Percentiles rank a stretch among this genome's conserved stretches.
These are phyloP conservation scores for Penicillium digitatum DNA, from an alignment of 2,329 filamentous ascomycete genomes.

Conservation along the genomic window DNA sequence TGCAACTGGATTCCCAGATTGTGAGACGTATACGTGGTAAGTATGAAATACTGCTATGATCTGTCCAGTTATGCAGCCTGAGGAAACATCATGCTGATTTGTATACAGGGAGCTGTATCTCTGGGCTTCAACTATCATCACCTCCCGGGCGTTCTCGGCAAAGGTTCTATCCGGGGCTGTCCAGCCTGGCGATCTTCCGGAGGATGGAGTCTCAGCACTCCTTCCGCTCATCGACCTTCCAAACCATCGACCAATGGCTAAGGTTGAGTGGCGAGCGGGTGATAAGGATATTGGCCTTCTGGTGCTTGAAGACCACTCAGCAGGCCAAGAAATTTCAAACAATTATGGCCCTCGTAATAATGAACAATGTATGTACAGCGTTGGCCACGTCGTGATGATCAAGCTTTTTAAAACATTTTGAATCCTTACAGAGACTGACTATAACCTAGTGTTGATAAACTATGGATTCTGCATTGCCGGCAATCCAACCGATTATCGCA, in stretches of 20 bases:
- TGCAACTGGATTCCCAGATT: constrained; percentile 29
- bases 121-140: constrained; percentile 46
- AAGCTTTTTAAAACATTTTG: too few relatives aligned
- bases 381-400: neutral
- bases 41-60: constrained; percentile 5
- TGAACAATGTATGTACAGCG: constrained; percentile 51
- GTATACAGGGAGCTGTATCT: constrained; percentile 43
- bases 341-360: constrained; percentile 76
- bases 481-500: constrained; percentile 45
- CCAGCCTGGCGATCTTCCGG: constrained; percentile 37
- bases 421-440: constrained; percentile 4
- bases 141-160: constrained; percentile 44
- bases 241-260: constrained; percentile 63
- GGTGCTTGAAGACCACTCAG: constrained; percentile 39
- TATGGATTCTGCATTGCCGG: constrained; percentile 46
- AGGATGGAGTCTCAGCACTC: constrained; percentile 64
- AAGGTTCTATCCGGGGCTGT: constrained; percentile 41
- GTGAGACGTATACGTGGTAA: constrained; percentile 40
- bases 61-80: neutral
- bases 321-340: constrained; percentile 59
- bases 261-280: constrained; percentile 56
- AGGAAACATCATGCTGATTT: constrained; percentile 5
- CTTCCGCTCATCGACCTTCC: constrained; percentile 68
- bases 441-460: constrained; percentile 40
- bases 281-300: constrained; percentile 39